phyloP scores from a whole-genome alignment of 169 alveolate species.

The Miamiensis avidus region DNA sequence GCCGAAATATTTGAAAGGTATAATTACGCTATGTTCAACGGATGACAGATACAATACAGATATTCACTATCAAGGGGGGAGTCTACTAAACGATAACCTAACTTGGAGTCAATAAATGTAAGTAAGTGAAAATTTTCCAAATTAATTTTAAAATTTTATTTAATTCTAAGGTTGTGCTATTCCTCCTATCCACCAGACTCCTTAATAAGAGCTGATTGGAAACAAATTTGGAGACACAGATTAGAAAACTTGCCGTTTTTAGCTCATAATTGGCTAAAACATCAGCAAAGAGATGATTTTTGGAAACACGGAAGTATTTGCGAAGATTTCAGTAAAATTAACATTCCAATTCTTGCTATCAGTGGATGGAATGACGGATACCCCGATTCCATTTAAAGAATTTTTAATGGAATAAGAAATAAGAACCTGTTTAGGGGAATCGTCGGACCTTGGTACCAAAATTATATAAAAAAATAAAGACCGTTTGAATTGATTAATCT shows the following conservation, averaged over 20 bases:
- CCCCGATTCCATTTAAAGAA: background rate
- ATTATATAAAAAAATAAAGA: too few relatives aligned
- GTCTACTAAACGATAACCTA: too few relatives aligned
- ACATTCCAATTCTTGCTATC: background rate
- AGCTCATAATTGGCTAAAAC: background rate
- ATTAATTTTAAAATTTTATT: too few relatives aligned
- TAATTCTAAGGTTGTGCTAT: background rate
- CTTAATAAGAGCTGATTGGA: background rate
- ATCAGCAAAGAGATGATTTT: background rate
- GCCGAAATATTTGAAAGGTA: background rate
- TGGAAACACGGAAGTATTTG: background rate
- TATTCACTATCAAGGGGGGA: background rate
- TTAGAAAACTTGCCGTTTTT: background rate
- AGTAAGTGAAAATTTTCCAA: too few relatives aligned
- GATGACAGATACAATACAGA: background rate
- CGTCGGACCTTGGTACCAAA: background rate
- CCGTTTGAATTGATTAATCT: too few relatives aligned
- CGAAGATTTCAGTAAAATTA: background rate
- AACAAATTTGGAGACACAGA: background rate
- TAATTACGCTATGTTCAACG: background rate
- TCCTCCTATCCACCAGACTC: background rate
- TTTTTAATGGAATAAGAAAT: too few relatives aligned
- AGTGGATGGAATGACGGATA: background rate
- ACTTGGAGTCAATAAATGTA: too few relatives aligned
- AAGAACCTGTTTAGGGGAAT: background rate